A percentile compares a stretch with the other conserved stretches of the same genome.
These are phyloP conservation scores for Lepraria neglecta DNA, from an alignment of 495 filamentous ascomycete species.

Conservation along the genomic window DNA sequence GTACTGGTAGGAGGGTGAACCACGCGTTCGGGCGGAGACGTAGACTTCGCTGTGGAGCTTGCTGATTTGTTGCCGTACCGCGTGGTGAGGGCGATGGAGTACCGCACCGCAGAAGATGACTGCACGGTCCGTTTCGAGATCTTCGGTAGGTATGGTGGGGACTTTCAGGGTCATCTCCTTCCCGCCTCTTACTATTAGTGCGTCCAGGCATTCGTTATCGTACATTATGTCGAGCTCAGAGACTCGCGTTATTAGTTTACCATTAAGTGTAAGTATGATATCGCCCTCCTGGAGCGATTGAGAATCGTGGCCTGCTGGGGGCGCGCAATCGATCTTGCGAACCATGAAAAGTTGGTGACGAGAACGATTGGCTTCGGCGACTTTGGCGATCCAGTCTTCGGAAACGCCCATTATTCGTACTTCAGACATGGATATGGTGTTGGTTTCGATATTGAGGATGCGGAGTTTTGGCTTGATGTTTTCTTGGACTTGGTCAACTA, in stretches of 20 bases:
- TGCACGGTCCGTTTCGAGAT: conserved; percentile 85
- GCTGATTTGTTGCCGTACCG: conserved; percentile 92
- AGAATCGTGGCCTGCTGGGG: conserved; percentile 37
- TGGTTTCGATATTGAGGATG: conserved; percentile 89
- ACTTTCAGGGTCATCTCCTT: conserved; percentile 71
- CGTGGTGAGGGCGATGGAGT: conserved; percentile 88
- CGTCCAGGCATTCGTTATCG: conserved; percentile 73
- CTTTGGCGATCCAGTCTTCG: conserved; percentile 89
- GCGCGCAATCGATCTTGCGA: conserved; percentile 77
- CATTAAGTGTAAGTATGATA: conserved; percentile 85
- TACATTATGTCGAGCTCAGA: conserved; percentile 96
- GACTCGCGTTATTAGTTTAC: conserved; percentile 84
- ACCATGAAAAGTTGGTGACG: conserved; percentile 98
- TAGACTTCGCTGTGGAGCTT: conserved; percentile 98
- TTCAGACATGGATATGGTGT: conserved; percentile 93
- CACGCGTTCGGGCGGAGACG: conserved; percentile 74
- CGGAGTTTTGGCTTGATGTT: conserved; percentile 72
- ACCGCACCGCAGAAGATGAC: conserved; percentile 95
- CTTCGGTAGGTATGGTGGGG: conserved; percentile 79
- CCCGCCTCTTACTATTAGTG: conserved; percentile 78
- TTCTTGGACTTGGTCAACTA: conserved; percentile 74
- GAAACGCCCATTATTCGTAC: conserved; percentile 97
- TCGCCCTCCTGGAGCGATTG: conserved; percentile 77
- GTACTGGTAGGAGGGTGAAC: conserved; percentile 87
- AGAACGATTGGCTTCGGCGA: conserved; percentile 76